A percentile compares a stretch with the other conserved stretches of the same genome.
Evolutionary conservation across 768 basidiomycete genomes (phyloP).

Genomic region (Panellus pusillus): DNA sequence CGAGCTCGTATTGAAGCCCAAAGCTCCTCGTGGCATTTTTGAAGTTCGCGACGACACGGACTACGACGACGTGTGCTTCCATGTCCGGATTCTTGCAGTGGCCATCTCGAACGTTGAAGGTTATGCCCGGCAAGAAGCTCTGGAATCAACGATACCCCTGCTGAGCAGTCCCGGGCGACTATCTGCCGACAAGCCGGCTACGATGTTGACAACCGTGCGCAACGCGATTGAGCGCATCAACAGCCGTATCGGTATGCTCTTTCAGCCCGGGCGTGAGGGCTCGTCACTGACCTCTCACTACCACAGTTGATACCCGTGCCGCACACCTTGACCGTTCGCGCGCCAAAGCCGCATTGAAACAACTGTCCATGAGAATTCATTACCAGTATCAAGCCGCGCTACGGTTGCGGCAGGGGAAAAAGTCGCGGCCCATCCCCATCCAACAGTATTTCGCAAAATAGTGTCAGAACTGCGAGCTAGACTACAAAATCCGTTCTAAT

Average conservation of each 20-base stretch:
- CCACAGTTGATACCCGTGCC: constrained; percentile 68
- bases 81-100: constrained; percentile 56
- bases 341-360: constrained; percentile 68
- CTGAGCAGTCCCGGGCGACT: constrained; percentile 14
- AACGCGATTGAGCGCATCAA: constrained; percentile 17
- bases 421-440: constrained; percentile 19
- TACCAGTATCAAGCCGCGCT: constrained; percentile 47
- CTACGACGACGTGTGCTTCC: constrained; percentile 58
- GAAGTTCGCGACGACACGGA: constrained; percentile 56
- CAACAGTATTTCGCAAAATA: constrained; percentile 25
- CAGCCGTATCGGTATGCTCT: constrained; percentile 15
- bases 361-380: constrained; percentile 58
- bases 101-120: constrained; percentile 58
- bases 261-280: no score
- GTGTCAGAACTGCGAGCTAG: neutral
- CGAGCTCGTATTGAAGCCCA: constrained; percentile 34
- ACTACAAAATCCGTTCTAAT: neutral
- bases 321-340: constrained; percentile 76
- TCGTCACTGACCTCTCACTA: neutral
- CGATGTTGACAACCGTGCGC: constrained; percentile 8
- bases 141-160: constrained; percentile 14
- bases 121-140: constrained; percentile 53
- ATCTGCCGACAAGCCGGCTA: constrained; percentile 15
- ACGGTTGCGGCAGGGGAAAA: constrained; percentile 6
- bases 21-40: constrained; percentile 44